Base-by-base conservation (phyloP, 768 basidiomycete genomes). In the Lactarius sp. region DNA sequence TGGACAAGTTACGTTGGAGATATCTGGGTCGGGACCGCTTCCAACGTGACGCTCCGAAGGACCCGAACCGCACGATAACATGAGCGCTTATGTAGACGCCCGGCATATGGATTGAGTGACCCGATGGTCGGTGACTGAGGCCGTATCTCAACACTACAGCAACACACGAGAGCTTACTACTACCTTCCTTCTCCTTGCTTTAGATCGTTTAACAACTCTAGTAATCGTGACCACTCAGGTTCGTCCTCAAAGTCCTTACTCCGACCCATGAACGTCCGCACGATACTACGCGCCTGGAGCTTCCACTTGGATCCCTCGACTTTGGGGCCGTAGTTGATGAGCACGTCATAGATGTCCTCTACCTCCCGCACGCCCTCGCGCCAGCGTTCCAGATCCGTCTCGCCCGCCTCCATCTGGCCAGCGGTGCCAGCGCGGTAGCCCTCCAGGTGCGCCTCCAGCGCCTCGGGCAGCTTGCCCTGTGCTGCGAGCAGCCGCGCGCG, bases 191-290 rank as follows among this genome's bases (percentile, higher is more conserved):
- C 62, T 55, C 72, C 76, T 52, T 77, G 79, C 69, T 81, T 81
- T 65, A 90, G 69, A 55, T 91, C 89, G 47, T 86, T 85, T 70
- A 85, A 77, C 69, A 94, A 73, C 64, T 80, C 83, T 69, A 79
- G 78, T 70, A 98, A 77, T 65, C 79, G 77, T 33, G 77, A 72
- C 87, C 90, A 98, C 77, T 93, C 94, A 4, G 85, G 81, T 73
- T 97, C 91, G 56, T 94, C 94, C 73, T 88, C 90, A 67, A 94
- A 98, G 62, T 77, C 91, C 74, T 79, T 86, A 63, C 91, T 92
- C 64, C 91, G 79, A 7, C 90, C 95, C 75, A 92, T 82, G 75
- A 98, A 98, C 56, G 87, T 89, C 75, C 95, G 80, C 63, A 98
- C 82, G 61, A 98, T 79, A 65, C 92, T 94, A 59, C 88, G 81